Evolutionary conservation across 352 stramenopile species (phyloP), one percentile per base, ranked within the genome.

Genomic region (Phytopythium ostracodes): DNA sequence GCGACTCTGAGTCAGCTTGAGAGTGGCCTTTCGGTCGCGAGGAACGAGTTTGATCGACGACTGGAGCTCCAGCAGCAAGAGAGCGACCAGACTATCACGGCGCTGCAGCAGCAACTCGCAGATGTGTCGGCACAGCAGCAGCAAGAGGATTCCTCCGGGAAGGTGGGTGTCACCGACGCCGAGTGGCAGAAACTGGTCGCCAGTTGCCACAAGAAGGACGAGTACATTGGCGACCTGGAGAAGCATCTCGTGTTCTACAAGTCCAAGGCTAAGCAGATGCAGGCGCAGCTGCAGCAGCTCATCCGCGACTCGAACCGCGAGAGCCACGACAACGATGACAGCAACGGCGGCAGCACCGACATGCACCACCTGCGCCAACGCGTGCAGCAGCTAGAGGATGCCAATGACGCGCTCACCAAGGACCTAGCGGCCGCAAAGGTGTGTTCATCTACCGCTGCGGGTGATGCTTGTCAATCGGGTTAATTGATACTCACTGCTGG

Each of bases 221-320:
- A 88, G 64, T 94, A 93, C 71, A 92, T 94, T 18, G 71, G 75
- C 0, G 84, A 90, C 17, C 62, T 92, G 22, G 86, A 94, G 63
- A 94, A 92, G 60, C 84, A 94, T 65, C 35, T 94, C 7, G 81
- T 92, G 47, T 90, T 94, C 56, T 94, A 92, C 81, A 92, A 94
- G 59, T 79, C 81, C 20, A 94, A 94, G 56, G 81, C 84, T 33
- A 92, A 94, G 62, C 84, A 94, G 61, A 88, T 91, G 77, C 86
- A 94, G 54, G 59, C 67, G n/a, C 86, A 94, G 66, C 61, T 94
- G 17, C 81, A 90, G 68, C 81, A 92, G 66, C 72, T 92, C 18
- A 90, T 94, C 55, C 78, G 80, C 0, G 76, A 82, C 43, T 90
- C 79, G 27, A 60, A 59, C 0, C 44, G 38, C 47, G 24, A 53